Conservation (phyloP, 164 flowering plant species). For the Pachysandra terminalis region DNA sequence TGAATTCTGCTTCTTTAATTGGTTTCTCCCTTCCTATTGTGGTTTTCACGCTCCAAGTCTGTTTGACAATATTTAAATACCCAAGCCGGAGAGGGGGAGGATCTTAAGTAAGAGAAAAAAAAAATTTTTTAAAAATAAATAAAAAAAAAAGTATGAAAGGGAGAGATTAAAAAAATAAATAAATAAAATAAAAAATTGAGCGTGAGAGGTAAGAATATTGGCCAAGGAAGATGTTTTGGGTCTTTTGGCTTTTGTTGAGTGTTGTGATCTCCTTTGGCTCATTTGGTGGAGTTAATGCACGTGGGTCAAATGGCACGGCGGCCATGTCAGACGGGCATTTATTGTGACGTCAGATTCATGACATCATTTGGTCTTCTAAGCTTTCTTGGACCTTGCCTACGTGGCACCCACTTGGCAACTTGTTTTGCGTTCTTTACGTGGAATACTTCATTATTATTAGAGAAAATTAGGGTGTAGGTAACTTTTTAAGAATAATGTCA, state of each 20-base stretch:
- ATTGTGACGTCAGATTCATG: slow-evolving; percentile 18
- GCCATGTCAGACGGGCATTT: slow-evolving; percentile 21
- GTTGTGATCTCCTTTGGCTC: slow-evolving; percentile 9
- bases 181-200: neutral
- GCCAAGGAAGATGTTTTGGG: neutral
- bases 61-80: neutral
- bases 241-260: neutral
- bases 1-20: neutral
- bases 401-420: neutral
- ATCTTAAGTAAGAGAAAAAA: too few relatives aligned
- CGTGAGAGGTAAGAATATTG: neutral
- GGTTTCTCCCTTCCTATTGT: neutral
- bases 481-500: too few relatives aligned
- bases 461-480: too few relatives aligned
- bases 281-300: slow-evolving; percentile 19
- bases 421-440: neutral
- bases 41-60: neutral
- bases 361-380: slow-evolving; percentile 6
- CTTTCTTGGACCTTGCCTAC: neutral
- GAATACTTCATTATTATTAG: neutral
- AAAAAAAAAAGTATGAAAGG: neutral
- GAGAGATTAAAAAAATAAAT: neutral
- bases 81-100: neutral
- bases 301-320: slow-evolving; percentile 41
- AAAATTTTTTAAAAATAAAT: too few relatives aligned